Evolutionary conservation across 306 rosid genomes (phyloP).

Genomic region (Rosa chinensis): DNA sequence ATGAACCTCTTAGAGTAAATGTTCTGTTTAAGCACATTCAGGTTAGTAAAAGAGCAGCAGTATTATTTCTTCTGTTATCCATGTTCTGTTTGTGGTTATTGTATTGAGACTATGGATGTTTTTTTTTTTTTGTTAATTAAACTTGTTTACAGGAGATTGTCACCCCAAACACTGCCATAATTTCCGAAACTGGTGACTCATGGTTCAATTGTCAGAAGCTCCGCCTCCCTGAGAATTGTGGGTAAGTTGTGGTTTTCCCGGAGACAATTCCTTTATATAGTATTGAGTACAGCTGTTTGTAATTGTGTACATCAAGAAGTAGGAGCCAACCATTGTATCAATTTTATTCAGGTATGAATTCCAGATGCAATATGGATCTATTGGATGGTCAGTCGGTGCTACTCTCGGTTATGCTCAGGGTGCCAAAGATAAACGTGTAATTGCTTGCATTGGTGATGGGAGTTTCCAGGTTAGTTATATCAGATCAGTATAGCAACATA

Average conservation of each 20-base stretch:
- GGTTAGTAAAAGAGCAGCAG: conserved; percentile 28
- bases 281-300: neutral
- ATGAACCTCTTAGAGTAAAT: conserved; percentile 75
- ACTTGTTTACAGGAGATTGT: conserved; percentile 56
- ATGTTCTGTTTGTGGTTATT: neutral
- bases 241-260: conserved; percentile 35
- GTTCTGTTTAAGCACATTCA: conserved; percentile 78
- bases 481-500: no score
- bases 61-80: neutral
- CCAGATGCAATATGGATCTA: conserved; percentile 97
- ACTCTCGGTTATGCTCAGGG: conserved; percentile 94
- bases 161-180: conserved; percentile 57
- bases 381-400: conserved; percentile 96
- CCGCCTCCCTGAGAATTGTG: conserved; percentile 72
- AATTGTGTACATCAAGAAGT: neutral
- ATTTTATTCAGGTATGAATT: conserved; percentile 69
- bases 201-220: conserved; percentile 97
- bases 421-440: conserved; percentile 64
- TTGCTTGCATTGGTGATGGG: conserved; percentile 90
- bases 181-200: conserved; percentile 89
- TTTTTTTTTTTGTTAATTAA: conserved; percentile 1
- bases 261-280: neutral
- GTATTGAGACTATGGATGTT: neutral
- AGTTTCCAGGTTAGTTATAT: conserved; percentile 76
- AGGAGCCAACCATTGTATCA: conserved; percentile 13